A percentile compares a stretch with the other conserved stretches of the same genome.
phyloP scores from a whole-genome alignment of 106 monocot genomes.

The Chionographis japonica region DNA sequence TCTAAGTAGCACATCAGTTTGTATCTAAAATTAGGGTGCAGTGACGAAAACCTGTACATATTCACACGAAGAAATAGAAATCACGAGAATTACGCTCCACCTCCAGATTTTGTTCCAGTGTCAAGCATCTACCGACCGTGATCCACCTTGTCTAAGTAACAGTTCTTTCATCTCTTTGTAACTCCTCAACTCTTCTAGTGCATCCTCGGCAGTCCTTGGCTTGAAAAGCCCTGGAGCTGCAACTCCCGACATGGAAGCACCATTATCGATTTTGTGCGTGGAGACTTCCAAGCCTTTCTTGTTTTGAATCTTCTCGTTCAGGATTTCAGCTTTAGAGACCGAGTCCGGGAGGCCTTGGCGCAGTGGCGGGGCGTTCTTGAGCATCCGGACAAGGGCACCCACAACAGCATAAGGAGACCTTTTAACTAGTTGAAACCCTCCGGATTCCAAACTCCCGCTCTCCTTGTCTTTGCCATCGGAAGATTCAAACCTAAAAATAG shows the following conservation, averaged over 20 bases:
- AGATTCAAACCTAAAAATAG: conserved; percentile 25
- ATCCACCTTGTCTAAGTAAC: conserved; percentile 35
- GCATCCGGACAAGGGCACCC: conserved; percentile 63
- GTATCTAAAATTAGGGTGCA: too few relatives aligned
- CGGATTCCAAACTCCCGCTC: conserved; percentile 14
- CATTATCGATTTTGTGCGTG: not conserved
- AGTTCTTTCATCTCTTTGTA: conserved; percentile 56
- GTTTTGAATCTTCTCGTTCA: not conserved
- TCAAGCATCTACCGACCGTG: conserved; percentile 5
- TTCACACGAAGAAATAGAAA: conserved; percentile 9
- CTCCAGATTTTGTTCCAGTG: conserved; percentile 3
- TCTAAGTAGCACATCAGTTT: too few relatives aligned
- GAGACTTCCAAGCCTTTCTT: conserved; percentile 5
- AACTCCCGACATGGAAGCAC: conserved; percentile 10
- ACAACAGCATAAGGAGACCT: conserved; percentile 71
- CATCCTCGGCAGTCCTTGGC: conserved; percentile 66
- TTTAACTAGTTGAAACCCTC: conserved; percentile 14
- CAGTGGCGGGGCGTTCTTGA: conserved; percentile 57
- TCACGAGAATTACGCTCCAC: conserved; percentile 12
- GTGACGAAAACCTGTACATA: too few relatives aligned
- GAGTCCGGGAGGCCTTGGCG: conserved; percentile 19
- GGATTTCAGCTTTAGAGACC: conserved; percentile 5
- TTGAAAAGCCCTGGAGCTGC: conserved; percentile 25
- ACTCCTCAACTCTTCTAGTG: conserved; percentile 51
- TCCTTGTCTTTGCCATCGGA: conserved; percentile 15